These are phyloP conservation scores for Bimuria novae-zelandiae DNA, from an alignment of 2,329 filamentous ascomycete genomes.

Conservation along the genomic window DNA sequence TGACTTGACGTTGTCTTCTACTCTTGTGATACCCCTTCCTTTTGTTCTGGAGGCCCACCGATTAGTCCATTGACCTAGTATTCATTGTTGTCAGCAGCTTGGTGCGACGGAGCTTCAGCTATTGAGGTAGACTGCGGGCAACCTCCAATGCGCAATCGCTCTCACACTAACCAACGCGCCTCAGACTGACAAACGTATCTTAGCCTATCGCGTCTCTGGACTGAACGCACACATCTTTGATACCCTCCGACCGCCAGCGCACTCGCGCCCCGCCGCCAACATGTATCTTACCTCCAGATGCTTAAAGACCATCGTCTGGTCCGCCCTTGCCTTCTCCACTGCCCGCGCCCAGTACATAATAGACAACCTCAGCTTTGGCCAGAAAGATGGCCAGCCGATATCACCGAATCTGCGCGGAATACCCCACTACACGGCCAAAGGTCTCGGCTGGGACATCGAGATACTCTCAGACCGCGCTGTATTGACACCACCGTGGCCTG, in stretches of 20 bases:
- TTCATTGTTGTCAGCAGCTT: constrained; percentile 20
- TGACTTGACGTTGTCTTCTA: constrained; percentile 25
- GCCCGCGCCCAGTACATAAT: constrained; percentile 69
- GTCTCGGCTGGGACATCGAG: constrained; percentile 61
- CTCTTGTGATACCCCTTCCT: constrained; percentile 33
- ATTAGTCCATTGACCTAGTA: constrained; percentile 9
- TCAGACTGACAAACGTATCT: neutral
- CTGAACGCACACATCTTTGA: neutral
- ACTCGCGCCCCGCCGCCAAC: constrained; percentile 17
- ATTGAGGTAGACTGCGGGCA: constrained; percentile 19
- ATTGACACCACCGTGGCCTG: constrained; percentile 85
- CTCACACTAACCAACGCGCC: neutral
- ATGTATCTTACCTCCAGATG: constrained; percentile 42
- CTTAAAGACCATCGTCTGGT: constrained; percentile 49
- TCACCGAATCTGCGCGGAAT: constrained; percentile 63
- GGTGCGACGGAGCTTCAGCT: constrained; percentile 23
- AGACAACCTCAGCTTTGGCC: constrained; percentile 78
- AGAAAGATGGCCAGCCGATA: constrained; percentile 66
- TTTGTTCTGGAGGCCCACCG: constrained; percentile 1
- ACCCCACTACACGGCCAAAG: constrained; percentile 60
- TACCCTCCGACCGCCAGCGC: constrained; percentile 6
- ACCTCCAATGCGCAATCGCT: neutral
- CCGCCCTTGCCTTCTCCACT: constrained; percentile 54
- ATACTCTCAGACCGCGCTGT: constrained; percentile 87
- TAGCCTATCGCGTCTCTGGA: too few species aligned